phyloP scores from a whole-genome alignment of 345 rosid genomes.

The Gossypium thurberi region DNA sequence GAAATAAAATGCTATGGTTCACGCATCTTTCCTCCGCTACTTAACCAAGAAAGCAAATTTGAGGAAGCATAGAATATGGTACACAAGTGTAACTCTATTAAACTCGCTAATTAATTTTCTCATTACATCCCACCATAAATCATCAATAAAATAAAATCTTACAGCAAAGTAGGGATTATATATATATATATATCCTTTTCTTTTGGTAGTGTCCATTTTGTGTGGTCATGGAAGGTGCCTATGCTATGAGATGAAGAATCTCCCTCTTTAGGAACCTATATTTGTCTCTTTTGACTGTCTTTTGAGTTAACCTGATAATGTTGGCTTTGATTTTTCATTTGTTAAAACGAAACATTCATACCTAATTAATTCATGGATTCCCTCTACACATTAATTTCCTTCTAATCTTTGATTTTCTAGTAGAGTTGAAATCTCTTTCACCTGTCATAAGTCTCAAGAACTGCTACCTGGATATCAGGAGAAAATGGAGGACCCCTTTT shows the following conservation, averaged over 20 bases:
- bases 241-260: background rate
- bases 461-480: background rate
- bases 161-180: background rate
- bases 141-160: background rate
- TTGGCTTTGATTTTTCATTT: background rate
- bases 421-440: background rate
- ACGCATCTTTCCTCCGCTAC: background rate
- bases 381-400: background rate
- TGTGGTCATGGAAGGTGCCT: background rate
- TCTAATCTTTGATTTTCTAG: background rate
- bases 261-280: background rate
- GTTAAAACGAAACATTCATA: background rate
- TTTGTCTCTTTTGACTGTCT: background rate
- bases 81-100: background rate
- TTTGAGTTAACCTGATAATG: background rate
- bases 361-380: background rate
- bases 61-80: too few relatives aligned
- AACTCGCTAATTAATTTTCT: background rate
- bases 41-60: background rate
- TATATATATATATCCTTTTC: too few relatives aligned
- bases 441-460: background rate
- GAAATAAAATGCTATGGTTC: background rate
- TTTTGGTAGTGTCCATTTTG: background rate
- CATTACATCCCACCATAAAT: background rate
- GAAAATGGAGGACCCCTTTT: conserved; percentile 3